A percentile compares a stretch with the other conserved stretches of the same genome.
phyloP scores from a whole-genome alignment of 176 grass and related monocot species.

The Neostapfia colusana region DNA sequence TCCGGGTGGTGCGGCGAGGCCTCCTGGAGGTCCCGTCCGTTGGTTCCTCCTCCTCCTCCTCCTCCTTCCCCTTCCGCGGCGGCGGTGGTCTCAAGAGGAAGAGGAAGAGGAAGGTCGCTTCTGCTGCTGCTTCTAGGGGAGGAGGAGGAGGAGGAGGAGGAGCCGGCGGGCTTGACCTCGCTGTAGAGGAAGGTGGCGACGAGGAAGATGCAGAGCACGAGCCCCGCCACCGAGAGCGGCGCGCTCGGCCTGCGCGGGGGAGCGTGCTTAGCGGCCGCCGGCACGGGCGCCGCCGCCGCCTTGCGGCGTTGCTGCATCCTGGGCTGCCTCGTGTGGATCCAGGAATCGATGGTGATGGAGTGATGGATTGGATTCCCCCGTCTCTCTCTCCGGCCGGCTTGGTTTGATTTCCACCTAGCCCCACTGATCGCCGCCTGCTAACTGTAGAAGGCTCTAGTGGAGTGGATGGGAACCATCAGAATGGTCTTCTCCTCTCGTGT shows the following conservation, averaged over 20 bases:
- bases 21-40: background rate
- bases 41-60: background rate
- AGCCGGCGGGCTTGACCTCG: slow-evolving; percentile 37
- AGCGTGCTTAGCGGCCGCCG: slow-evolving; percentile 44
- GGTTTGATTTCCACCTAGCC: background rate
- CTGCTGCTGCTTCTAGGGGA: background rate
- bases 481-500: background rate
- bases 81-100: background rate
- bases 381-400: background rate
- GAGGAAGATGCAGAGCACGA: slow-evolving; percentile 61
- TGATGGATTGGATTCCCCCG: background rate
- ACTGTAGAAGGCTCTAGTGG: too few species aligned
- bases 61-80: background rate
- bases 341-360: background rate
- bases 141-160: background rate
- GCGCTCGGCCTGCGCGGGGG: slow-evolving; percentile 44
- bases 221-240: slow-evolving; percentile 49
- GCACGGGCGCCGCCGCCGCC: slow-evolving; percentile 37
- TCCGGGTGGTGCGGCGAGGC: background rate
- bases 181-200: slow-evolving; percentile 75
- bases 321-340: background rate
- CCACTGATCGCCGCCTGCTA: too few species aligned
- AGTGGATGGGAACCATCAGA: too few species aligned
- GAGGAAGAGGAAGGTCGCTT: background rate
- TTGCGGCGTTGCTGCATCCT: slow-evolving; percentile 62